Conservation (phyloP, 2,329 filamentous ascomycete species). For the Akanthomyces uredinophilus region DNA sequence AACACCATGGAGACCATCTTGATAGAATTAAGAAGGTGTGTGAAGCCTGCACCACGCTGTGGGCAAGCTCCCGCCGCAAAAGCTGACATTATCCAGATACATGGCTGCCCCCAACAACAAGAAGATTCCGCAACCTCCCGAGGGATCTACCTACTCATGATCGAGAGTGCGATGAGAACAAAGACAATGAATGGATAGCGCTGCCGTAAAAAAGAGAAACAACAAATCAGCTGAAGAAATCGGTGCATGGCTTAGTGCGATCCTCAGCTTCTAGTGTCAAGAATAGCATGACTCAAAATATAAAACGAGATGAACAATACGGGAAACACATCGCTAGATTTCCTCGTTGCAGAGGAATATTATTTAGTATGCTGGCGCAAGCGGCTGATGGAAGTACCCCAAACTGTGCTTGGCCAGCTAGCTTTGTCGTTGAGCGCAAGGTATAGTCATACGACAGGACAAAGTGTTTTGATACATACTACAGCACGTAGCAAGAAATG, state of each 20-base stretch:
- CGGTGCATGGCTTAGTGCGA: not conserved
- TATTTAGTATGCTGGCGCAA: not conserved
- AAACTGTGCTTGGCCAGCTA: not conserved
- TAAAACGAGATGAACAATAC: not conserved
- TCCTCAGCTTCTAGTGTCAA: not conserved
- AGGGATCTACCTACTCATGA: conserved; percentile 59
- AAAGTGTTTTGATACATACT: too few relatives aligned
- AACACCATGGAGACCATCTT: conserved; percentile 94
- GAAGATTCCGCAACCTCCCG: conserved; percentile 89
- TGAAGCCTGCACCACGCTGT: not conserved
- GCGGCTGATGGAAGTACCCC: not conserved
- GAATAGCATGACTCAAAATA: not conserved
- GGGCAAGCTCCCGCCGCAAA: not conserved
- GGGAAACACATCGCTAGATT: too few relatives aligned
- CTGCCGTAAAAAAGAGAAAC: not conserved
- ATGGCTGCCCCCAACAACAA: conserved; percentile 92
- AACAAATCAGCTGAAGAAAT: not conserved
- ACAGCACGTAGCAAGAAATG: not conserved
- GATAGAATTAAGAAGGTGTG: conserved; percentile 75
- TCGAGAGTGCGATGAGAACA: not conserved
- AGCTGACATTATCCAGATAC: conserved; percentile 52
- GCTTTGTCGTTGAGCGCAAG: not conserved
- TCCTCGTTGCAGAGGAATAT: too few relatives aligned
- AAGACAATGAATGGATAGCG: not conserved
- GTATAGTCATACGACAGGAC: too few relatives aligned